These are phyloP conservation scores for Streptanthus diversifolius DNA, from an alignment of 345 rosid genomes.

Conservation along the genomic window DNA sequence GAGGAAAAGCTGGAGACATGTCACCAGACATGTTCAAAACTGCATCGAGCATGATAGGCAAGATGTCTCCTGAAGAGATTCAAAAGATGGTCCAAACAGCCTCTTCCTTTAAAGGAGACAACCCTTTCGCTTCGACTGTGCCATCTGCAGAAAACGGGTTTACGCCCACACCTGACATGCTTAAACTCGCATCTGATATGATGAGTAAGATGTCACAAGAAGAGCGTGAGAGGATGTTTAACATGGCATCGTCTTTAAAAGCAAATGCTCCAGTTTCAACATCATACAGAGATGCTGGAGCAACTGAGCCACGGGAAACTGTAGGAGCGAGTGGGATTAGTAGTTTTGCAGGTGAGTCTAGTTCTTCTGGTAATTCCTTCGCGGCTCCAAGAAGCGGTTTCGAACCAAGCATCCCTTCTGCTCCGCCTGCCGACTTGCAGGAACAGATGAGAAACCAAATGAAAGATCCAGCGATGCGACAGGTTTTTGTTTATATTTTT, in stretches of 20 bases:
- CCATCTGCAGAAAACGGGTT: slow-evolving; percentile 44
- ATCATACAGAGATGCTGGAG: slow-evolving; percentile 29
- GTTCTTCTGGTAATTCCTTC: slow-evolving; percentile 44
- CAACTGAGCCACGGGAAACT: slow-evolving; percentile 32
- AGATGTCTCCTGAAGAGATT: slow-evolving; percentile 90
- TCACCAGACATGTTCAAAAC: slow-evolving; percentile 79
- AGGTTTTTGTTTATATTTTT: slow-evolving; percentile 42
- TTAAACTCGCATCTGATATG: slow-evolving; percentile 80
- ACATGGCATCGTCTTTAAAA: slow-evolving; percentile 64
- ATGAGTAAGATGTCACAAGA: slow-evolving; percentile 71
- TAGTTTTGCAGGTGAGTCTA: slow-evolving; percentile 44
- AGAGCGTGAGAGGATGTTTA: slow-evolving; percentile 84
- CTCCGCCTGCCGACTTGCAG: slow-evolving; percentile 66
- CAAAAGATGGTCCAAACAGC: slow-evolving; percentile 80
- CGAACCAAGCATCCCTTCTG: slow-evolving; percentile 49
- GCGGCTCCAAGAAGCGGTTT: slow-evolving; percentile 41
- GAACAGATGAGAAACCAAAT: slow-evolving; percentile 91
- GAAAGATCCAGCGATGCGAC: slow-evolving; percentile 92
- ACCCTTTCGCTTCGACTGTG: slow-evolving; percentile 30
- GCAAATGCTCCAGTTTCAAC: slow-evolving; percentile 41
- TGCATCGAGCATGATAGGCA: slow-evolving; percentile 80
- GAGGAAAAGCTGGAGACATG: slow-evolving; percentile 69
- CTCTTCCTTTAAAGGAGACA: slow-evolving; percentile 62
- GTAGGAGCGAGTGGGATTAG: slow-evolving; percentile 33
- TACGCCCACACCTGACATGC: slow-evolving; percentile 67